These are phyloP conservation scores for Metrosideros polymorpha DNA, from an alignment of 441 rosid genomes.

Conservation along the genomic window DNA sequence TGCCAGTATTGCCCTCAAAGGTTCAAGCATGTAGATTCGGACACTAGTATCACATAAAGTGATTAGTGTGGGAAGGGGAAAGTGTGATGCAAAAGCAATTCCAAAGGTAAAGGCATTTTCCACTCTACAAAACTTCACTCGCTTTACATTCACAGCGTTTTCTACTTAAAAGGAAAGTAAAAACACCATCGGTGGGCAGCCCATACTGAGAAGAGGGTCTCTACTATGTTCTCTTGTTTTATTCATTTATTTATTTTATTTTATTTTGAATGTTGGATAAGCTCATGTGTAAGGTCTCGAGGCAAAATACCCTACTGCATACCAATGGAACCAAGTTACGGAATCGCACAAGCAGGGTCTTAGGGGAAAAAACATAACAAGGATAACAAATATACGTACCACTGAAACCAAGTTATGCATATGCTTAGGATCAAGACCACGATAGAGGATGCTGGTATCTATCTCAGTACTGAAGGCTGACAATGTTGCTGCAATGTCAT, in stretches of 20 bases:
- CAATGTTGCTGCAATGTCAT: constrained; percentile 80
- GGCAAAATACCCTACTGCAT: background rate
- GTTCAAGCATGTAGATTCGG: background rate
- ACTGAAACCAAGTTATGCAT: constrained; percentile 72
- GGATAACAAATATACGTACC: constrained; percentile 30
- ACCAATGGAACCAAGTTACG: background rate
- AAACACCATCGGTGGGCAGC: background rate
- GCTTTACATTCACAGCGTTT: background rate
- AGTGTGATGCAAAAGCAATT: background rate
- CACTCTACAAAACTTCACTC: background rate
- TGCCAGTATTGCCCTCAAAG: background rate
- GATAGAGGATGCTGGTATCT: constrained; percentile 76
- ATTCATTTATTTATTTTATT: background rate
- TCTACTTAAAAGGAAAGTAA: background rate
- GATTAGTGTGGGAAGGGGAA: background rate
- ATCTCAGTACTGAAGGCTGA: constrained; percentile 65
- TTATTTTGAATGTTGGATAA: background rate
- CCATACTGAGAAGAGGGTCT: background rate
- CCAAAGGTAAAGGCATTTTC: background rate
- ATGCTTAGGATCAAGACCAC: constrained; percentile 67
- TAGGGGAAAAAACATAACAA: background rate
- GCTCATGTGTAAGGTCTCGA: background rate
- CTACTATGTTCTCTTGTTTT: background rate
- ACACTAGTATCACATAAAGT: background rate
- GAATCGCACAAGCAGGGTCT: background rate